Conservation (phyloP, 106 monocot species). For the Agapanthus africanus region DNA sequence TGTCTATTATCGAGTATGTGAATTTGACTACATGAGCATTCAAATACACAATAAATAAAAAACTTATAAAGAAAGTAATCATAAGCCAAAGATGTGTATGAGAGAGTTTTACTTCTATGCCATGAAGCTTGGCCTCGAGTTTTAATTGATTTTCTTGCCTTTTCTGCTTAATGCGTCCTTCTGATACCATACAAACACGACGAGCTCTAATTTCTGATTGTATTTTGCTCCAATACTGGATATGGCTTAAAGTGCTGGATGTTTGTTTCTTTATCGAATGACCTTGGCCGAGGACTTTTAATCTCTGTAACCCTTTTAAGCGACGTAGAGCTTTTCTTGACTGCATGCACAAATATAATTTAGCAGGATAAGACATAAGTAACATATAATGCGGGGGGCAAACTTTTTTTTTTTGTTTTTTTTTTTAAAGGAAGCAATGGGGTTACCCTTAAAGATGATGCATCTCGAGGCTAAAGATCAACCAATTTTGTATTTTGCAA, state of each 20-base stretch:
- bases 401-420: no score
- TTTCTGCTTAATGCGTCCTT: conserved; percentile 59
- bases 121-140: conserved; percentile 71
- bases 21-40: neutral
- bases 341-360: conserved; percentile 17
- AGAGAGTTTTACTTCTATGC: conserved; percentile 34
- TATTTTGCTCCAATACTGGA: conserved; percentile 53
- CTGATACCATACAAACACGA: conserved; percentile 51
- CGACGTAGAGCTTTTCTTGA: conserved; percentile 40
- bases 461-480: no score
- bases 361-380: no score
- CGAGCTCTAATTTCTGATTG: conserved; percentile 59
- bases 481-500: neutral
- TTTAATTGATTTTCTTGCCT: conserved; percentile 56
- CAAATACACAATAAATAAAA: no score
- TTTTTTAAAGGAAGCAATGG: no score
- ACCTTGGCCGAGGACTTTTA: conserved; percentile 23
- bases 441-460: no score
- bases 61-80: no score
- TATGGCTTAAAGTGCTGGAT: conserved; percentile 33
- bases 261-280: conserved; percentile 48
- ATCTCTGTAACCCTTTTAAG: conserved; percentile 39
- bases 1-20: neutral
- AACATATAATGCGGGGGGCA: neutral
- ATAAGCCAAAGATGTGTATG: neutral